phyloP scores from a whole-genome alignment of 1,284 basidiomycete genomes.

The Cerioporus squamosus region DNA sequence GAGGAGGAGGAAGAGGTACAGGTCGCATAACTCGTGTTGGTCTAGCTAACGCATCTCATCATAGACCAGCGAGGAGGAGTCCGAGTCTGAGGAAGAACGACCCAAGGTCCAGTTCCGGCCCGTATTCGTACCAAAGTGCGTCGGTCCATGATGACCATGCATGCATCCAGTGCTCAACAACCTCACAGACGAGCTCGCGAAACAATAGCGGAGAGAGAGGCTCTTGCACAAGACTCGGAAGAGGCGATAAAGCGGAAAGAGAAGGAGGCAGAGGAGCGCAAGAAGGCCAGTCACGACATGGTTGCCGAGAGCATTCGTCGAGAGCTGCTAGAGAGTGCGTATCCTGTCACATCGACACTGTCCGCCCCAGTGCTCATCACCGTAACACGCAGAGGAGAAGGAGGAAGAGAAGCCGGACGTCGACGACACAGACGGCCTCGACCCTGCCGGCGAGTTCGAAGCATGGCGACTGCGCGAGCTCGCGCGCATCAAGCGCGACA shows the following conservation, averaged over 20 bases:
- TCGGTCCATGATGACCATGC: conserved; percentile 7
- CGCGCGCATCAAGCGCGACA: conserved; percentile 88
- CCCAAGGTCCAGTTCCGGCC: conserved; percentile 78
- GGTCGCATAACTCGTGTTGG: conserved; percentile 15
- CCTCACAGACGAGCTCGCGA: conserved; percentile 66
- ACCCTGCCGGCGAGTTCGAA: conserved; percentile 92
- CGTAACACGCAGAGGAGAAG: conserved; percentile 71
- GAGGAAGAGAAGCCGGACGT: conserved; percentile 84
- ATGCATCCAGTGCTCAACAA: background rate
- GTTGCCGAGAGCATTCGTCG: conserved; percentile 88
- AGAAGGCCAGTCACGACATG: conserved; percentile 82
- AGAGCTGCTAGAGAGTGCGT: conserved; percentile 82
- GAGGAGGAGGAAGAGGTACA: conserved; percentile 52
- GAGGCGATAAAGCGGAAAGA: conserved; percentile 68
- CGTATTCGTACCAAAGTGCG: conserved; percentile 89
- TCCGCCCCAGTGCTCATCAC: background rate
- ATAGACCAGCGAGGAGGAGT: conserved; percentile 78
- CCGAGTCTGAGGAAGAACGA: conserved; percentile 72
- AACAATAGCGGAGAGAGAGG: conserved; percentile 69
- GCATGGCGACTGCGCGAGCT: conserved; percentile 96
- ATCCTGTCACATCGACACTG: background rate
- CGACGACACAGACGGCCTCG: conserved; percentile 94
- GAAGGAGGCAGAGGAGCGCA: conserved; percentile 71
- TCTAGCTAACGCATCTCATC: conserved; percentile 12
- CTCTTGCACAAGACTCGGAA: conserved; percentile 68